These are phyloP conservation scores for Coemansia umbellata DNA, from an alignment of 192 early-diverging fungal species.

Conservation along the genomic window DNA sequence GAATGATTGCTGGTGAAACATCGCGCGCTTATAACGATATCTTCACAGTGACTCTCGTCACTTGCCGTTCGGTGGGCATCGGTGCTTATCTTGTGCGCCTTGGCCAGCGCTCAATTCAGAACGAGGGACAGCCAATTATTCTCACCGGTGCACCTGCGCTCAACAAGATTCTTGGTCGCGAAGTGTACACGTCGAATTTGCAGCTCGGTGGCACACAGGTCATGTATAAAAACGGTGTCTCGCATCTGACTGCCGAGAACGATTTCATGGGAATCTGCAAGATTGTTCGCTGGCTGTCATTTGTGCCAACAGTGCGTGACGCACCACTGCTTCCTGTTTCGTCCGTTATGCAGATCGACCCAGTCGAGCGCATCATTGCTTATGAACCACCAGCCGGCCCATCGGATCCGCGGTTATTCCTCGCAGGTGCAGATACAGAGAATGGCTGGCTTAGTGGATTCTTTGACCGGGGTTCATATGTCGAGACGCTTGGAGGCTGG, in stretches of 20 bases:
- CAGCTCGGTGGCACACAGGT: constrained; percentile 98
- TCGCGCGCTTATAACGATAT: constrained; percentile 95
- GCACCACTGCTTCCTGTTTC: constrained; percentile 63
- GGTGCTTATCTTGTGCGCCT: constrained; percentile 98
- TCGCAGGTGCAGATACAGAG: constrained; percentile 72
- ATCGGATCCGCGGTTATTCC: constrained; percentile 88
- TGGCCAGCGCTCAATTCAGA: constrained; percentile 95
- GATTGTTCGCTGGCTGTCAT: constrained; percentile 92
- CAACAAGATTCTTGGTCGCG: constrained; percentile 97
- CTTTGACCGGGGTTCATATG: constrained; percentile 96
- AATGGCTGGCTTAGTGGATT: constrained; percentile 79
- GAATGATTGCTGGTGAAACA: constrained; percentile 97
- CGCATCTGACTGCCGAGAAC: constrained; percentile 93
- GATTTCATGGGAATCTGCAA: constrained; percentile 90
- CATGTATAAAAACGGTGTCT: constrained; percentile 99
- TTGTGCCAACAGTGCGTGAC: constrained; percentile 72
- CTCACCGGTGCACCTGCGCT: constrained; percentile 94
- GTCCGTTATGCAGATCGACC: constrained; percentile 57
- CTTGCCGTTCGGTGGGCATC: constrained; percentile 97
- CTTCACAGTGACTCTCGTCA: constrained; percentile 95
- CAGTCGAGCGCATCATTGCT: constrained; percentile 78
- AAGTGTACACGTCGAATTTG: constrained; percentile 97
- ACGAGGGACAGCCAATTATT: constrained; percentile 98
- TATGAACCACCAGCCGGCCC: constrained; percentile 77
- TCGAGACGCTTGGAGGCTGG: constrained; percentile 96